These are phyloP conservation scores for Hygrophorus pudorinus DNA, from an alignment of 768 basidiomycete species.

Conservation along the genomic window DNA sequence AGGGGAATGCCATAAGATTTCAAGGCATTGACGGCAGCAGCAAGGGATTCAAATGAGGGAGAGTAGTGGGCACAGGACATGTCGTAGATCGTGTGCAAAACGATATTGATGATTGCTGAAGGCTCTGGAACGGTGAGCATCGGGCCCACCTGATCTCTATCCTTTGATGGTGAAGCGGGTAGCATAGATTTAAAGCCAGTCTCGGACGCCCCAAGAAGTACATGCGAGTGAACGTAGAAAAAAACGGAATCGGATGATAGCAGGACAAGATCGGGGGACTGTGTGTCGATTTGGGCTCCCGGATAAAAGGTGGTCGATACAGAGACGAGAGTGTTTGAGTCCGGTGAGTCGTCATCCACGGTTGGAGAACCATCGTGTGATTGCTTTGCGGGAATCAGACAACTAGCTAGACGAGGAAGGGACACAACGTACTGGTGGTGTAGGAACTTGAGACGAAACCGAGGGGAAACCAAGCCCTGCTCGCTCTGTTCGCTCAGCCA, in stretches of 20 bases:
- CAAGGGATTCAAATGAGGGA: slow-evolving; percentile 51
- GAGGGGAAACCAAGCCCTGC: slow-evolving; percentile 1
- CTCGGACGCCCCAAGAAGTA: slow-evolving; percentile 47
- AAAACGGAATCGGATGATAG: slow-evolving; percentile 71
- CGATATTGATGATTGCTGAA: slow-evolving; percentile 56
- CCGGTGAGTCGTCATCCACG: slow-evolving; percentile 22
- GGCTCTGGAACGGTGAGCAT: slow-evolving; percentile 53
- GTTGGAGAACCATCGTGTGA: slow-evolving; percentile 36
- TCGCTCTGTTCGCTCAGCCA: slow-evolving; percentile 15
- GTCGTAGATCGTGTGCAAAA: slow-evolving; percentile 65
- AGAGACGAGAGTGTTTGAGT: slow-evolving; percentile 44
- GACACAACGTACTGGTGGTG: slow-evolving; percentile 42
- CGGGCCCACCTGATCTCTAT: slow-evolving; percentile 34
- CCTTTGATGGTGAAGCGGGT: slow-evolving; percentile 28
- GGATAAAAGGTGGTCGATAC: slow-evolving; percentile 81
- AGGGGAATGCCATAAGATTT: slow-evolving; percentile 50
- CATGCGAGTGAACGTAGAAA: slow-evolving; percentile 66
- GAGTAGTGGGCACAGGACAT: slow-evolving; percentile 68
- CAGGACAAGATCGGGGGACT: slow-evolving; percentile 54
- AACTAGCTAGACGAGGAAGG: not conserved
- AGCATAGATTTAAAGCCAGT: slow-evolving; percentile 58
- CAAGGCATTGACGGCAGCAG: slow-evolving; percentile 46
- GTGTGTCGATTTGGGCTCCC: slow-evolving; percentile 44
- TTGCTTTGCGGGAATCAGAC: slow-evolving; percentile 21
- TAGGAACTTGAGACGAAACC: slow-evolving; percentile 37